These are phyloP conservation scores for Debaryomyces prosopidis DNA, from an alignment of 805 yeast genomes.

Conservation along the genomic window DNA sequence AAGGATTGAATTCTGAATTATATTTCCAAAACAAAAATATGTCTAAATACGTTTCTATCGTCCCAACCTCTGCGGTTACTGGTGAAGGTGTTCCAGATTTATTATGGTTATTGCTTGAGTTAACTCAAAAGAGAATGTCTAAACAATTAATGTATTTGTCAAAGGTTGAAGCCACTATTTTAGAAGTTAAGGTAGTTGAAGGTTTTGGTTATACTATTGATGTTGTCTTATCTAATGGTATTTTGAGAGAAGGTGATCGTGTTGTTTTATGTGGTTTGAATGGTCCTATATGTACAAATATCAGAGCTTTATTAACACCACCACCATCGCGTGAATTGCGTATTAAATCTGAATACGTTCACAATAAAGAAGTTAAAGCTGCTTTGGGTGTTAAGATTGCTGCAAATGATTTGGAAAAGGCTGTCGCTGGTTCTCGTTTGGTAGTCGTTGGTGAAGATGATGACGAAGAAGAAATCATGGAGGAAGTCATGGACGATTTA, in stretches of 20 bases:
- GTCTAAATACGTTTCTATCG: slow-evolving; percentile 91
- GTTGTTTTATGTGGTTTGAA: slow-evolving; percentile 96
- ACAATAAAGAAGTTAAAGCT: slow-evolving; percentile 97
- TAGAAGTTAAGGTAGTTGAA: slow-evolving; percentile 97
- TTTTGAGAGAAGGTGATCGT: slow-evolving; percentile 91
- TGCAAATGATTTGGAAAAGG: slow-evolving; percentile 96
- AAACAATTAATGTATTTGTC: slow-evolving; percentile 96
- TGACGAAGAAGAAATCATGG: slow-evolving; percentile 96
- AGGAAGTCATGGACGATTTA: slow-evolving; percentile 97
- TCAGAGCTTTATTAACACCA: slow-evolving; percentile 94
- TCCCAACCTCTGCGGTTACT: slow-evolving; percentile 98
- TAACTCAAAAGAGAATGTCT: slow-evolving; percentile 98
- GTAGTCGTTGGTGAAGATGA: slow-evolving; percentile 95
- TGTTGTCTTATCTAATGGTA: slow-evolving; percentile 96
- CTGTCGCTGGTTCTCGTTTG: slow-evolving; percentile 97
- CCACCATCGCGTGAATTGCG: slow-evolving; percentile 97
- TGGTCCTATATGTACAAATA: slow-evolving; percentile 96
- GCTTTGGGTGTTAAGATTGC: slow-evolving; percentile 99
- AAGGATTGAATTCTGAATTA: slow-evolving; percentile 95
- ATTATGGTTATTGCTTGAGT: slow-evolving; percentile 89
- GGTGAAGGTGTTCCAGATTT: slow-evolving; percentile 99
- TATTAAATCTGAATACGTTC: slow-evolving; percentile 93
- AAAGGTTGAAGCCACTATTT: slow-evolving; percentile 90
- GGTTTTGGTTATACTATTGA: slow-evolving; percentile 99
- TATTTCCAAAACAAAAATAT: slow-evolving; percentile 94